Evolutionary conservation across 2,329 filamentous ascomycete species (phyloP), one percentile per base, ranked within the genome.

Genomic region (Thermochaetoides dissita): DNA sequence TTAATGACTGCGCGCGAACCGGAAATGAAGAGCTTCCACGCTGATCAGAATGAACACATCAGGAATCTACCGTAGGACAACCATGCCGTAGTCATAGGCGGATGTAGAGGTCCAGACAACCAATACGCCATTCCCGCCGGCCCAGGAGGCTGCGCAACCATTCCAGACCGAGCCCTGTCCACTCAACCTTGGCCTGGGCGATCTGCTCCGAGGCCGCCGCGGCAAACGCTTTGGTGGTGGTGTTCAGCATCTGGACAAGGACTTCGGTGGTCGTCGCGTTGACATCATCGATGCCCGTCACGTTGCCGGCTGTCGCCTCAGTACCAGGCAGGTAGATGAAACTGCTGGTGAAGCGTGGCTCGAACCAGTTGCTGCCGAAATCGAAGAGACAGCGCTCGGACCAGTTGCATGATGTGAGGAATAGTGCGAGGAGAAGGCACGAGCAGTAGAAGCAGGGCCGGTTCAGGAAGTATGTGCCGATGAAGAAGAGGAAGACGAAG

Each of bases 381-480:
- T 96, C 89, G 69, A 96, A 91, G 66, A 96, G 91, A 59, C 84
- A 91, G 41, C 79, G 78, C 59, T 88, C 83, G 51, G 81, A 84
- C 84, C 84, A 91, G 71, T 88, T 81, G 63, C 84, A 91, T 28
- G 82, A 87, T 28, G 87, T 93, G 51, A 88, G 74, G 68, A 95
- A 94, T 53, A 98, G 85, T 54, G 96, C 87, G 51, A 94, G 74
- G 38, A 98, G 84, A 41, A 98, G 81, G 48, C 95, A 79, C 47
- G 87, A 94, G 74, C 91, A 98, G 72, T 98, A 98, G 54, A 94
- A 81, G 68, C 91, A 98, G 41, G 91, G 91, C 42, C 89, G 81
- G 66, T 95, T 94, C 55, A 98, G 79, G 64, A 94, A 84, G 70
- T 94, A 96, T 51, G 88, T 94, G 62, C 88, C 86, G 51, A 86